These are phyloP conservation scores for Fagus crenata DNA, from an alignment of 306 rosid genomes.

Conservation along the genomic window DNA sequence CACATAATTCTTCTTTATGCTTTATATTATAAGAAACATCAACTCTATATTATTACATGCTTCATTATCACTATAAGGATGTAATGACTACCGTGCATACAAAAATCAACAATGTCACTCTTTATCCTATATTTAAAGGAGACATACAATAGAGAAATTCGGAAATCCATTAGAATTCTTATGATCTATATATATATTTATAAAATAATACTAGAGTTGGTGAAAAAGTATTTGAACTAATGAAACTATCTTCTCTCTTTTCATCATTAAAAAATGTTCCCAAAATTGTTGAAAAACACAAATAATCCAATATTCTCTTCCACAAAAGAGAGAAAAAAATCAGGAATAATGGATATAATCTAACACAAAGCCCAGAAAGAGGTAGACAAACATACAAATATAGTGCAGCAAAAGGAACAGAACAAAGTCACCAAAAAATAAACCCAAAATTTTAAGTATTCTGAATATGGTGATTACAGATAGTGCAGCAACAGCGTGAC, in stretches of 20 bases:
- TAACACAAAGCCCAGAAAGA: background rate
- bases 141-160: too few species aligned
- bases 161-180: too few species aligned
- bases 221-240: background rate
- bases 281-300: too few species aligned
- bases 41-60: background rate
- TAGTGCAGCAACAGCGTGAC: constrained; percentile 72
- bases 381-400: background rate
- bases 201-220: too few species aligned
- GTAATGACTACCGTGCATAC: background rate
- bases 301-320: background rate
- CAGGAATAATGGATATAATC: background rate
- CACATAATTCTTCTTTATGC: background rate
- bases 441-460: constrained; percentile 15
- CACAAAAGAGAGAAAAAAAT: background rate
- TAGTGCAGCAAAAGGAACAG: constrained; percentile 12
- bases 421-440: background rate
- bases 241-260: background rate
- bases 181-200: too few species aligned
- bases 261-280: background rate
- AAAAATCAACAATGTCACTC: background rate
- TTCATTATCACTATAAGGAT: background rate
- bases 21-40: background rate
- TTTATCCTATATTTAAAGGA: background rate
- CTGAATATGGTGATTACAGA: constrained; percentile 59